phyloP scores from a whole-genome alignment of 352 stramenopile species.

The Aphanomyces cochlioides region DNA sequence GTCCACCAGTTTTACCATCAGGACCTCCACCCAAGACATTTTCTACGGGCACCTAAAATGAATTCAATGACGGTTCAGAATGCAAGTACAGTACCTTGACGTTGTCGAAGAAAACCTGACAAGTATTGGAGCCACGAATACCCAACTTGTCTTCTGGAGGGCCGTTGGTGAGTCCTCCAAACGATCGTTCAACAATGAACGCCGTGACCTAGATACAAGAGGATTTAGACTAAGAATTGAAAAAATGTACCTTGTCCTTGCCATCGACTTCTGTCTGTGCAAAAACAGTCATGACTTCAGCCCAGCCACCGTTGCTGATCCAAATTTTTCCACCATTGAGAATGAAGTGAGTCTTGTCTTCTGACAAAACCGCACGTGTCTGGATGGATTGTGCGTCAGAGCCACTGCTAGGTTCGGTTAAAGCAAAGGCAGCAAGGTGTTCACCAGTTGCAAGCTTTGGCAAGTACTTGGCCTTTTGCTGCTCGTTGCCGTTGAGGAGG shows the following conservation, averaged over 20 bases:
- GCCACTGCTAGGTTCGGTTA: conserved; percentile 90
- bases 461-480: conserved; percentile 83
- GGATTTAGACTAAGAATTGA: neutral
- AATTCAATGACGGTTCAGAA: neutral
- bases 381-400: conserved; percentile 88
- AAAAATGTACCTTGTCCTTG: conserved; percentile 90
- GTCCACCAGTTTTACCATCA: conserved; percentile 66
- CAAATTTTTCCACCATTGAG: conserved; percentile 95
- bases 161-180: conserved; percentile 88
- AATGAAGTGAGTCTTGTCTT: conserved; percentile 88
- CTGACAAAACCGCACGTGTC: conserved; percentile 84
- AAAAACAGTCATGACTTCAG: conserved; percentile 97
- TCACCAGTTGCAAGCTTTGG: conserved; percentile 86
- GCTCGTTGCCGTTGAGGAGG: conserved; percentile 79
- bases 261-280: conserved; percentile 92
- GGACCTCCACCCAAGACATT: conserved; percentile 83
- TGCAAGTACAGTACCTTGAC: conserved; percentile 65
- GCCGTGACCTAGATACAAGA: conserved; percentile 53
- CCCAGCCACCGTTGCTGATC: conserved; percentile 96
- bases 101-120: conserved; percentile 94
- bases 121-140: conserved; percentile 95
- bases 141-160: conserved; percentile 96
- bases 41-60: conserved; percentile 51
- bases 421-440: conserved; percentile 78
- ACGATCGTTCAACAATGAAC: conserved; percentile 95